These are phyloP conservation scores for Fusarium annulatum DNA, from an alignment of 2,329 filamentous ascomycete species.

Conservation along the genomic window DNA sequence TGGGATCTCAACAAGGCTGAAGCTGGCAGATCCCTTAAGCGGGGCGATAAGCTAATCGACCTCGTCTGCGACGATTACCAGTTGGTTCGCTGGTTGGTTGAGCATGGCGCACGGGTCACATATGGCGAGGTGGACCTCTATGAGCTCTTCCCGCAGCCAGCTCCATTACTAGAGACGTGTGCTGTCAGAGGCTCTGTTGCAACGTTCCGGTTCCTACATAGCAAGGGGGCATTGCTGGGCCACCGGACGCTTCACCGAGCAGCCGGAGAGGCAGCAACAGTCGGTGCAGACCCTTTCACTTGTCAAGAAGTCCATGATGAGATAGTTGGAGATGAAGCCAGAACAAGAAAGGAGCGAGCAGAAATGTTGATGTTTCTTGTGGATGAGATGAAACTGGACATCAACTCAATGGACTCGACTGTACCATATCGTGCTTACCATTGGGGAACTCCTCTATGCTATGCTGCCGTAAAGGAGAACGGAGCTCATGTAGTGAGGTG, in stretches of 20 bases:
- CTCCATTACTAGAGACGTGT: background rate
- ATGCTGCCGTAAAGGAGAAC: background rate
- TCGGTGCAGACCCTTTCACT: background rate
- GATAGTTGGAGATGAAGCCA: rapidly evolving
- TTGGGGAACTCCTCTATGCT: background rate
- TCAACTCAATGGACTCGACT: background rate
- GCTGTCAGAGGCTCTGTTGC: background rate
- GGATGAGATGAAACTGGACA: background rate
- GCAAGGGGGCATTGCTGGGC: background rate
- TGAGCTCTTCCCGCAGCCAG: background rate
- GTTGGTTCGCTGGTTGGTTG: background rate
- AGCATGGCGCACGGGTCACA: background rate
- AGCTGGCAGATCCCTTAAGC: background rate
- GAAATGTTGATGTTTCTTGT: background rate
- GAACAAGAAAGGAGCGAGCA: background rate
- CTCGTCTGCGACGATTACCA: background rate
- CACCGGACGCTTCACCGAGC: background rate
- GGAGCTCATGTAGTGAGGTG: background rate
- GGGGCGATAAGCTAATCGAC: background rate
- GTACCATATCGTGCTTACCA: background rate
- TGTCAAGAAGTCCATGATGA: background rate
- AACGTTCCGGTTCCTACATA: background rate
- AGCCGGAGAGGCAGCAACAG: background rate
- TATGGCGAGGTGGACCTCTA: background rate
- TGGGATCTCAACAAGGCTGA: background rate